phyloP scores from a whole-genome alignment of 306 rosid species.

The Malus sieversii region DNA sequence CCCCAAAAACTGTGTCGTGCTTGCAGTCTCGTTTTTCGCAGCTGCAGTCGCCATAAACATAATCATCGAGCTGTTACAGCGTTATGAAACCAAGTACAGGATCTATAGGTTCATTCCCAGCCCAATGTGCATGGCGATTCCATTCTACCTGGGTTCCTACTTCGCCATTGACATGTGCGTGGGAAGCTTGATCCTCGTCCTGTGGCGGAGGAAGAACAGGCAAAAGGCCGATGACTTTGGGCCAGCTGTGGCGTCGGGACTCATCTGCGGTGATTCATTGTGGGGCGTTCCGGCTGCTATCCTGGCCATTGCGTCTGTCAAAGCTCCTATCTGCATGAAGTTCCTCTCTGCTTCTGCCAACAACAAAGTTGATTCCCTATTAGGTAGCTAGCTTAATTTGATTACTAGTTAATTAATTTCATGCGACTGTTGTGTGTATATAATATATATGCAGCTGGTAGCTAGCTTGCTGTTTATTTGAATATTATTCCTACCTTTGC shows the following conservation, averaged over 20 bases:
- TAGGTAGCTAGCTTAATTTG: not conserved
- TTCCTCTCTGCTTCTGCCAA: slow-evolving; percentile 41
- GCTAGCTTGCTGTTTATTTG: no score
- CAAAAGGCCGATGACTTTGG: slow-evolving; percentile 33
- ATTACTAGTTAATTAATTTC: no score
- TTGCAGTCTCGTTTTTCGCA: slow-evolving; percentile 32
- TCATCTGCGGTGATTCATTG: slow-evolving; percentile 65
- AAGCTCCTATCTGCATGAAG: slow-evolving; percentile 71
- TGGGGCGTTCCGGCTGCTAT: slow-evolving; percentile 71
- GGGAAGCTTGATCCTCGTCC: slow-evolving; percentile 54
- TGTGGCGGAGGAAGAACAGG: slow-evolving; percentile 40
- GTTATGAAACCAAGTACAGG: slow-evolving; percentile 29
- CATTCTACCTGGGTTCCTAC: slow-evolving; percentile 61
- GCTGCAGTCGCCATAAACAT: slow-evolving; percentile 26
- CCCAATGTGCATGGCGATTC: slow-evolving; percentile 69
- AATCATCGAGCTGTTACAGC: slow-evolving; percentile 27
- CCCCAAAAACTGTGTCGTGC: slow-evolving; percentile 51
- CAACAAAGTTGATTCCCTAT: slow-evolving; percentile 29
- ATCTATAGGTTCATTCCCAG: slow-evolving; percentile 40
- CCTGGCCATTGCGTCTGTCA: slow-evolving; percentile 36
- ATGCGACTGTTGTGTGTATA: no score
- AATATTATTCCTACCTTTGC: no score
- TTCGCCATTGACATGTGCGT: slow-evolving; percentile 72
- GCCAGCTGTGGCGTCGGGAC: slow-evolving; percentile 64
- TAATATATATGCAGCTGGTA: no score